Conservation (phyloP, 1,284 basidiomycete species). For the Ceraceosorus guamensis region DNA sequence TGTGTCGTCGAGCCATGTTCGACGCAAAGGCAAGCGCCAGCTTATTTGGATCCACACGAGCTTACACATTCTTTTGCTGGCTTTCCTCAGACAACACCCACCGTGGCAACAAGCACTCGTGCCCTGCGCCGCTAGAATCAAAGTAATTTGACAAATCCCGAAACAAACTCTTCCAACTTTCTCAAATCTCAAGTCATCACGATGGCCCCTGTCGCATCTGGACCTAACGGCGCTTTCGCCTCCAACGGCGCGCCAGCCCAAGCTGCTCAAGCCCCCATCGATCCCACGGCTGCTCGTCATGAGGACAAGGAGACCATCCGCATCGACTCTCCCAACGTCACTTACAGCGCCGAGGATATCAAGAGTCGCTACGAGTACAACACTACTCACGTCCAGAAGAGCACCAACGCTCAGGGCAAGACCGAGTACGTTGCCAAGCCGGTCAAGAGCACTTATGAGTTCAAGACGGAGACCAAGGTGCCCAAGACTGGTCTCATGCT, state of each 20-base stretch:
- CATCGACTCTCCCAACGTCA: slow-evolving; percentile 44
- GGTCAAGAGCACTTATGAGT: slow-evolving; percentile 57
- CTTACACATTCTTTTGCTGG: background rate
- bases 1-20: background rate
- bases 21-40: background rate
- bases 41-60: background rate
- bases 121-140: slow-evolving; percentile 34
- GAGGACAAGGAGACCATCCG: slow-evolving; percentile 42
- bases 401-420: slow-evolving; percentile 33
- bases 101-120: slow-evolving; percentile 45
- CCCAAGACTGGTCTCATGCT: slow-evolving; percentile 70
- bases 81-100: slow-evolving; percentile 29
- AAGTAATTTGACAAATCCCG: slow-evolving; percentile 19
- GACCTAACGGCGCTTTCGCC: slow-evolving; percentile 12
- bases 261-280: slow-evolving; percentile 25
- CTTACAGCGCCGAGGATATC: slow-evolving; percentile 41
- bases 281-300: slow-evolving; percentile 47
- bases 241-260: slow-evolving; percentile 10
- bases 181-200: slow-evolving; percentile 2
- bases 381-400: slow-evolving; percentile 45
- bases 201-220: slow-evolving; percentile 14
- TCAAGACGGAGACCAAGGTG: slow-evolving; percentile 69
- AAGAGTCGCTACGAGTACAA: slow-evolving; percentile 42
- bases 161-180: background rate
- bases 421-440: slow-evolving; percentile 44